Base-by-base conservation (phyloP, 2,329 filamentous ascomycete species). In the Emergomyces orientalis region DNA sequence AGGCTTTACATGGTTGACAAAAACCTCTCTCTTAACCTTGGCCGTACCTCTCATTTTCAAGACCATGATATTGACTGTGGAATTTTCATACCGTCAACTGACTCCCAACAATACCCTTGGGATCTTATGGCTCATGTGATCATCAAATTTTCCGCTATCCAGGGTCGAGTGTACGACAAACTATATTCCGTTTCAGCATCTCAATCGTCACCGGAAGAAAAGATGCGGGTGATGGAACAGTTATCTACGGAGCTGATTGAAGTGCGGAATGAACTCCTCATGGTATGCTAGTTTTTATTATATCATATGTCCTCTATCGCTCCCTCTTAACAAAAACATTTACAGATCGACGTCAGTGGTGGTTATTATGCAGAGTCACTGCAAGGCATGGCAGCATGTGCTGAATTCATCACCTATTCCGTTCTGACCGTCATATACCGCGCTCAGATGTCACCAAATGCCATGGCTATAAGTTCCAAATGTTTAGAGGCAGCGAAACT, bases 31-130 rank as follows among this genome's bases (percentile, higher is more conserved):
- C 75, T 88, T 51, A 78, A 85, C 1, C 75, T 87, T 1, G 86
- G 86, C 0, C 80, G 84, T 11, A 78, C 83, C 0, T 79, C 84
- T 0, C 75, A 79, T 6, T 82, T 88, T 43, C 82, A 82, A 59
- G 83, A 85, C 61, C 84, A 80, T 69, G 84, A 86, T 59, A 82
- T 86, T 61, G 81, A 80, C 1, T 77, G 84, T 6, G 78, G 80
- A 2, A 25, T 71, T 76, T 41, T 72, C 66, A 60, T 43, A 13
- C 67, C 66, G 34, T 49, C 43, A 57, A 66, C 13, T n/a, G 63
- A 62, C 56, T 64, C 60, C 32, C 52, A 6, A 32, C 65, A 49
- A 37, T 58, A 9, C 60, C 71, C 72, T 6, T 82, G 81, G 72
- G 78, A 77, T 3, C 71, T 73, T 8, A 73, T 85, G 30, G 80